Evolutionary conservation across 2,329 filamentous ascomycete species (phyloP).

Genomic region (Ophiostoma sp.): DNA sequence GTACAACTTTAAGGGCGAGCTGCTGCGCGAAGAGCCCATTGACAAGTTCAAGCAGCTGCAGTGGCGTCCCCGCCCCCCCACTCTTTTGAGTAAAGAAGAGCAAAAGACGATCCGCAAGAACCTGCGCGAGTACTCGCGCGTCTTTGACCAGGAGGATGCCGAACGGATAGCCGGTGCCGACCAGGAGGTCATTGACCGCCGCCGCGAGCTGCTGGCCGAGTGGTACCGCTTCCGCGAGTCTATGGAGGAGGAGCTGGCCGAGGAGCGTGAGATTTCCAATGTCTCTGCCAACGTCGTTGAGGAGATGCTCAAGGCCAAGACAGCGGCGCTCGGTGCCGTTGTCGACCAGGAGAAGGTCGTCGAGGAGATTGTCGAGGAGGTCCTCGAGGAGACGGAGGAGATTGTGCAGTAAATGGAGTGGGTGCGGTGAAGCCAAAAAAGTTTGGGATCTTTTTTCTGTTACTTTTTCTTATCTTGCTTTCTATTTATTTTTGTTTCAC

Average conservation of each 20-base stretch:
- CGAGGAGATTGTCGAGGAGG: conserved; percentile 87
- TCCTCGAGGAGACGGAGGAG: conserved; percentile 82
- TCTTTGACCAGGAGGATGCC: conserved; percentile 93
- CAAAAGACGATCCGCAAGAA: conserved; percentile 98
- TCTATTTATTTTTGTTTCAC: not conserved
- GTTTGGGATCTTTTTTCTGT: not conserved
- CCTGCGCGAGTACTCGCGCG: conserved; percentile 90
- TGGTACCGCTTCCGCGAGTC: conserved; percentile 83
- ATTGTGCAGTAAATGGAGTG: conserved; percentile 43
- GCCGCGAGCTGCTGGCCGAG: conserved; percentile 79
- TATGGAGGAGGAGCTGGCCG: conserved; percentile 68
- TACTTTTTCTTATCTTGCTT: not conserved
- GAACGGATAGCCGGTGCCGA: conserved; percentile 93
- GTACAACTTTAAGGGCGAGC: conserved; percentile 92
- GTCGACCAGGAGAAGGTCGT: conserved; percentile 77
- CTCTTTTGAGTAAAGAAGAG: conserved; percentile 93
- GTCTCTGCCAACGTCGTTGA: conserved; percentile 66
- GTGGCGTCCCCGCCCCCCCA: conserved; percentile 89
- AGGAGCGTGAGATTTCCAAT: conserved; percentile 69
- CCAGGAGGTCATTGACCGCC: conserved; percentile 85
- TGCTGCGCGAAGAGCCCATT: conserved; percentile 84
- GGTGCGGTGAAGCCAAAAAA: not conserved
- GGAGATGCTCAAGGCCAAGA: conserved; percentile 59
- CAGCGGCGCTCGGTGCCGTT: conserved; percentile 53
- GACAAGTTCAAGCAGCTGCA: conserved; percentile 98